Conservation (phyloP, 192 early-diverging fungal species). For the Geranomyces michiganensis region DNA sequence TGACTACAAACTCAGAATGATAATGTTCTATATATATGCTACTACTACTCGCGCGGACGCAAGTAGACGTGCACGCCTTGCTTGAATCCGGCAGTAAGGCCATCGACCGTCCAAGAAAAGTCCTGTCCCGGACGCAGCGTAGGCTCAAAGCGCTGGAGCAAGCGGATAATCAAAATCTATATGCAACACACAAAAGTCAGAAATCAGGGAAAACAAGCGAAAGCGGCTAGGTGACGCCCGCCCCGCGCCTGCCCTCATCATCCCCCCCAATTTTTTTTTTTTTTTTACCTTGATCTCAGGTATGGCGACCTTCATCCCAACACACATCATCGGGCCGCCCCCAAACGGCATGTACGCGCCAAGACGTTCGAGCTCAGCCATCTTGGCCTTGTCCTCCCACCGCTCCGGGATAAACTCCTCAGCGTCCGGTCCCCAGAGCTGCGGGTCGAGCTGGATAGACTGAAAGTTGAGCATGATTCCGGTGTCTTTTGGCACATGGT, state of each 20-base stretch:
- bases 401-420: constrained; percentile 62
- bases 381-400: constrained; percentile 40
- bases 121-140: constrained; percentile 14
- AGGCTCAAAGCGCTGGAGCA: neutral
- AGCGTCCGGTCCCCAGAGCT: constrained; percentile 53
- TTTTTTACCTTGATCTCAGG: constrained; percentile 25
- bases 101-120: constrained; percentile 9
- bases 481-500: constrained; percentile 39
- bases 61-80: neutral
- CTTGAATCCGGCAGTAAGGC: constrained; percentile 1
- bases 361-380: constrained; percentile 19
- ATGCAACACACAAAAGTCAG: too few species aligned
- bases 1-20: too few species aligned
- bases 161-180: constrained; percentile 1
- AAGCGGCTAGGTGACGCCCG: too few species aligned
- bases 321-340: constrained; percentile 37
- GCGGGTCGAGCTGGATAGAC: neutral
- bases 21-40: too few species aligned
- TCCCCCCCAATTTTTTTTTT: too few species aligned
- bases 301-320: constrained; percentile 29
- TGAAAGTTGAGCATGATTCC: neutral
- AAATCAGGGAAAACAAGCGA: too few species aligned
- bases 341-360: constrained; percentile 38
- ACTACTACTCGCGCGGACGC: too few species aligned
- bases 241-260: too few species aligned